A percentile compares a stretch with the other conserved stretches of the same genome.
These are phyloP conservation scores for Cladosporium oxysporum DNA, from an alignment of 2,329 filamentous ascomycete genomes.

Conservation along the genomic window DNA sequence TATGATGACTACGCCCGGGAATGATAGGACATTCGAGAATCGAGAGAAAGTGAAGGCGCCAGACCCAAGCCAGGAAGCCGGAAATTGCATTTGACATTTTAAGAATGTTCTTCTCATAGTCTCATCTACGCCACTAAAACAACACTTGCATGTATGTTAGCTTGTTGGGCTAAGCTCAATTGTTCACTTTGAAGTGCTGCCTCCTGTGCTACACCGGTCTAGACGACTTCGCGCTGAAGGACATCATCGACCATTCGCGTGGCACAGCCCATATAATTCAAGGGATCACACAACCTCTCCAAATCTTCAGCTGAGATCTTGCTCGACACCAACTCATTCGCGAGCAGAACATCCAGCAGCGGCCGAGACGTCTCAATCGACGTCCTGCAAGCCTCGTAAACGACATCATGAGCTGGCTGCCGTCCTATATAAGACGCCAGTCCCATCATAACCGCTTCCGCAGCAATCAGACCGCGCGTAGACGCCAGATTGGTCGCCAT, in stretches of 20 bases:
- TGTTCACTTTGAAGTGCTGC: not conserved
- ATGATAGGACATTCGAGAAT: not conserved
- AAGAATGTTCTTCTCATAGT: not conserved
- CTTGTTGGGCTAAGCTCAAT: not conserved
- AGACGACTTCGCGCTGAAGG: constrained; percentile 3
- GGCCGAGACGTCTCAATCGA: constrained; percentile 29
- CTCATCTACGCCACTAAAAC: not conserved
- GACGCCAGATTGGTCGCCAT: constrained; percentile 37
- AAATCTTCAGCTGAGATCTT: constrained; percentile 24
- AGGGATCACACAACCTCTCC: constrained; percentile 30
- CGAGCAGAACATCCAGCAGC: constrained; percentile 25
- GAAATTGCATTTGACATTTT: not conserved
- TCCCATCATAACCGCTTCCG: constrained; percentile 45
- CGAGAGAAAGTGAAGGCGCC: not conserved
- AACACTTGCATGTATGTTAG: not conserved
- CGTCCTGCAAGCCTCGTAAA: constrained; percentile 39
- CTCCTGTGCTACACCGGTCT: not conserved
- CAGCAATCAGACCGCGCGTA: constrained; percentile 39
- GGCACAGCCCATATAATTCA: constrained; percentile 31
- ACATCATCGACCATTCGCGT: constrained; percentile 30
- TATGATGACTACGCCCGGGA: not conserved
- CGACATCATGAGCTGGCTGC: constrained; percentile 39
- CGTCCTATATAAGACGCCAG: constrained; percentile 37
- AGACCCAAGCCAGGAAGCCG: not conserved
- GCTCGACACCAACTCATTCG: constrained; percentile 24